Evolutionary conservation across 306 rosid species (phyloP), one percentile per base, ranked within the genome.

Genomic region (Cicer bijugum): DNA sequence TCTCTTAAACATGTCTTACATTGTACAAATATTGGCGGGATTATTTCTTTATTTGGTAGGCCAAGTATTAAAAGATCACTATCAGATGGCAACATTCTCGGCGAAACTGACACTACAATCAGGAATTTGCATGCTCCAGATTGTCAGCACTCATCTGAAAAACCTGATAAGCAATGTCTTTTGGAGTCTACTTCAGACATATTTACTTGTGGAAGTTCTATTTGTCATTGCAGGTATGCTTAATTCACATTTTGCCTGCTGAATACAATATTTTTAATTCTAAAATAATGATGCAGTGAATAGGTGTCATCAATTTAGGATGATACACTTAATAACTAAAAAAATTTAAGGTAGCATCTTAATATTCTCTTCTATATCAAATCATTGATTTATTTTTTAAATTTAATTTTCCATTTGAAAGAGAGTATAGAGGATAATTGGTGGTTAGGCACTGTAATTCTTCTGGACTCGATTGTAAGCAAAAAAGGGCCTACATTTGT

Each of bases 51-150:
- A 47, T 57, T 84, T 78, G 80, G 80, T 75, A 94, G 99, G 87
- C 74, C 84, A 56, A 74, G 55, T 76, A 84, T 91, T 33, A 91
- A 85, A 85, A 88, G 97, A 85, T 95, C 99, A 6, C 86, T 90
- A 58, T 95, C 97, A 11, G 99, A 85, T 75, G 97, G 99, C 52
- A 88, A 85, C 85, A 87, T 95, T 81, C 66, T 75, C 37, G 15
- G 64, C 51, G 88, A 83, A 80, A 82, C 73, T 80, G 97, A 84
- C 28, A 56, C 90, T 12, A 55, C 86, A 64, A 63, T 67, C 57
- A 68, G 79, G 42, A 86, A 56, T 75, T 45, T 75, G 62, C 80
- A 81, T 59, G 85, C 53, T 70, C 84, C 79, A 81, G 73, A 43
- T 69, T 65, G 78, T 61, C 82, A 72, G 67, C 79, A 53, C 64